A percentile compares a stretch with the other conserved stretches of the same genome.
Conservation (phyloP, 768 basidiomycete genomes). For the Mycena chlorophos region DNA sequence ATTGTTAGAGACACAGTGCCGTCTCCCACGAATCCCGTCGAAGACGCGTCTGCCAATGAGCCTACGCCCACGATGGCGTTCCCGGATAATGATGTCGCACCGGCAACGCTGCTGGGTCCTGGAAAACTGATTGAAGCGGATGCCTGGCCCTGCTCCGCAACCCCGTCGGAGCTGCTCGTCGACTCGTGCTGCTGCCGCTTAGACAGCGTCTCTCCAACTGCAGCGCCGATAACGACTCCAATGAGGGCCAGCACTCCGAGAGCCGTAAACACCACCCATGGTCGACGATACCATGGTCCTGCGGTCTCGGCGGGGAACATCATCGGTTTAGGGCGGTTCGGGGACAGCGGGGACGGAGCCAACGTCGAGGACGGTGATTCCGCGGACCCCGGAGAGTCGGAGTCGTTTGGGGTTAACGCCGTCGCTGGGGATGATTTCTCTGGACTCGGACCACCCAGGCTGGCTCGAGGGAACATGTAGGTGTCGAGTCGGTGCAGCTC, state of each 20-base stretch:
- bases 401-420: too few species aligned
- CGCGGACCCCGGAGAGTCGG: too few species aligned
- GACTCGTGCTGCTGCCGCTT: not conserved
- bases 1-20: too few species aligned
- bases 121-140: not conserved
- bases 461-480: not conserved
- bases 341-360: too few species aligned
- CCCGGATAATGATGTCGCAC: not conserved
- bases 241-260: not conserved
- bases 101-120: not conserved
- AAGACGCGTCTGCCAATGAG: not conserved
- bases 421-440: not conserved
- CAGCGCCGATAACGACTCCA: not conserved
- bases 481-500: constrained; percentile 3
- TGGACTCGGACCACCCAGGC: not conserved
- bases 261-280: not conserved
- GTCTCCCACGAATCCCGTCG: too few species aligned
- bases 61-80: not conserved
- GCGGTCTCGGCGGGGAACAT: not conserved
- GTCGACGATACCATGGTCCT: not conserved
- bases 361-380: too few species aligned
- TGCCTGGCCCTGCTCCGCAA: not conserved
- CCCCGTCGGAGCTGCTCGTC: not conserved
- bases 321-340: not conserved
- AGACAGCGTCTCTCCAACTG: not conserved